phyloP scores from a whole-genome alignment of 139 green algal species.

The Chlamydomonas sphaeroides region DNA sequence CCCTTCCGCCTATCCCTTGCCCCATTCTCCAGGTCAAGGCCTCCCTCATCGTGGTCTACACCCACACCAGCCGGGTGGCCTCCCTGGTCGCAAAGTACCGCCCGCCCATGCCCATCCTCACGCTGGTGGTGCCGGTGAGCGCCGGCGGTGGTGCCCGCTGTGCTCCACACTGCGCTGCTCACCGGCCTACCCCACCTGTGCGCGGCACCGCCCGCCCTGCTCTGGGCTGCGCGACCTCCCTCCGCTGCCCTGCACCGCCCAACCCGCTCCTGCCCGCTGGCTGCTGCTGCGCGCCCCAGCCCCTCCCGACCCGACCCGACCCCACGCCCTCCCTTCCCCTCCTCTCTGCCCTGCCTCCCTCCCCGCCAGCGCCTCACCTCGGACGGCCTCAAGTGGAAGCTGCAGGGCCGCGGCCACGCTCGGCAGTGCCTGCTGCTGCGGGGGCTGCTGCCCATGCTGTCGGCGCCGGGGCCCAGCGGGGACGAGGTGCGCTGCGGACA shows the following conservation, averaged over 20 bases:
- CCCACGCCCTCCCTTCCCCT: neutral
- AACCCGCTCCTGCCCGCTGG: too few relatives aligned
- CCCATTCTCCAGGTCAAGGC: slow-evolving; percentile 53
- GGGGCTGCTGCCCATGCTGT: slow-evolving; percentile 85
- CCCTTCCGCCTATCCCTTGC: neutral
- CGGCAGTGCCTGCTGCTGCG: slow-evolving; percentile 80
- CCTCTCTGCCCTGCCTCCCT: neutral
- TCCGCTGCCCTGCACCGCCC: too few relatives aligned
- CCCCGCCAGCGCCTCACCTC: slow-evolving; percentile 14
- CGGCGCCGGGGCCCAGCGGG: slow-evolving; percentile 71
- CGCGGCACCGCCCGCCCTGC: too few relatives aligned
- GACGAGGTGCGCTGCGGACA: slow-evolving; percentile 20
- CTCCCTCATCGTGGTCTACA: slow-evolving; percentile 87
- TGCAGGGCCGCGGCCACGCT: slow-evolving; percentile 54
- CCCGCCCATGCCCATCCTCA: slow-evolving; percentile 90
- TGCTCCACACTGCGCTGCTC: too few relatives aligned
- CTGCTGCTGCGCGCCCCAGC: too few relatives aligned
- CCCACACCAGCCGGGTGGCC: slow-evolving; percentile 71
- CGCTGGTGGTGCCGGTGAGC: slow-evolving; percentile 80
- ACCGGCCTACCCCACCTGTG: too few relatives aligned
- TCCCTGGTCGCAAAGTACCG: slow-evolving; percentile 85
- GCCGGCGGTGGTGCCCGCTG: slow-evolving; percentile 31
- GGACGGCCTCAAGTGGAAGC: slow-evolving; percentile 44
- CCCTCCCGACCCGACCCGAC: too few relatives aligned
- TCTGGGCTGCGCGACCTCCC: too few relatives aligned